Percentiles rank a stretch among this genome's conserved stretches.
phyloP scores from a whole-genome alignment of 2,329 filamentous ascomycete species.

The Stenocarpella maydis region DNA sequence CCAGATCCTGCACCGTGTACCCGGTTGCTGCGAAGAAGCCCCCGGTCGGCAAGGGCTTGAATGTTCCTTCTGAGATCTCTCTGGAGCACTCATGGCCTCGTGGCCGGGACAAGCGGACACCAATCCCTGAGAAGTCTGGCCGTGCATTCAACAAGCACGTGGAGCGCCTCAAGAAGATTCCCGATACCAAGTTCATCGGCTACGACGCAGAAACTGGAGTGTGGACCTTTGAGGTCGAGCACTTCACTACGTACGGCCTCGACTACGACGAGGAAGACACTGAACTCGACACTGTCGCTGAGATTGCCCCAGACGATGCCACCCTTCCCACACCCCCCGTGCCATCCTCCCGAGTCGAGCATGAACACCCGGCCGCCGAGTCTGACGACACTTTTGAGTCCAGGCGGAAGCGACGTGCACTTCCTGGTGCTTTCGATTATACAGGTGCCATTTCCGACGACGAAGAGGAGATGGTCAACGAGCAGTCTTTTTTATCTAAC shows the following conservation, averaged over 20 bases:
- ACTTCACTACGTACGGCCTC: constrained; percentile 95
- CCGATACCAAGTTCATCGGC: constrained; percentile 80
- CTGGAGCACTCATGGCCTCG: constrained; percentile 95
- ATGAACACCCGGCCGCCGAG: constrained; percentile 48
- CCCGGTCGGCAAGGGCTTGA: constrained; percentile 84
- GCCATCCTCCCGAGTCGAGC: constrained; percentile 32
- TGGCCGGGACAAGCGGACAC: constrained; percentile 62
- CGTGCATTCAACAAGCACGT: constrained; percentile 82
- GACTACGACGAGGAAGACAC: constrained; percentile 81
- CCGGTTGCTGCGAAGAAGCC: constrained; percentile 80
- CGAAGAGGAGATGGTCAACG: constrained; percentile 57
- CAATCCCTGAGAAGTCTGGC: constrained; percentile 66
- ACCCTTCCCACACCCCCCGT: constrained; percentile 38
- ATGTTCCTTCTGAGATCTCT: constrained; percentile 87
- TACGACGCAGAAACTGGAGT: constrained; percentile 83
- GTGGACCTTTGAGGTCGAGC: constrained; percentile 93
- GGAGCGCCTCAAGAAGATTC: constrained; percentile 79
- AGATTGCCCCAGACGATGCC: constrained; percentile 43
- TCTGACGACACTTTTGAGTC: constrained; percentile 68
- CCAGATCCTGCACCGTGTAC: constrained; percentile 89
- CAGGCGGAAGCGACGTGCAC: constrained; percentile 55
- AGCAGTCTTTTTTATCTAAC: constrained; percentile 90
- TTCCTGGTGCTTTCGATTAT: constrained; percentile 85
- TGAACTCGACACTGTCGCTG: constrained; percentile 60
- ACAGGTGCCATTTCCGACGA: constrained; percentile 63